Conservation (phyloP, 202 grass and related monocot genomes). For the Panicum hallii region DNA sequence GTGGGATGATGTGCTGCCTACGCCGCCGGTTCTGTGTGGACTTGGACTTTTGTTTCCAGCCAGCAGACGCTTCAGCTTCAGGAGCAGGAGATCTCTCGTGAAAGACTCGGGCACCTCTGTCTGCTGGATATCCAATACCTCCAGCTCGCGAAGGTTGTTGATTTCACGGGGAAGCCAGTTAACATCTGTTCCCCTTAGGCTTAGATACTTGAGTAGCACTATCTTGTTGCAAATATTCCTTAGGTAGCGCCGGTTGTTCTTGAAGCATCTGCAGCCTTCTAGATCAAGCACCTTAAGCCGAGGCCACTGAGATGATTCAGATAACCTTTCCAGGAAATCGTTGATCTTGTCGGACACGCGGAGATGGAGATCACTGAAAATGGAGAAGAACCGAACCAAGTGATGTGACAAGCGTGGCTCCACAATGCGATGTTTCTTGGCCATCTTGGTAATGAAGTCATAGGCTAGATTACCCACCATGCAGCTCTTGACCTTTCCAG, state of each 20-base stretch:
- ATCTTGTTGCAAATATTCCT: no score
- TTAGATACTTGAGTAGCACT: no score
- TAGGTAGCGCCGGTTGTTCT: no score
- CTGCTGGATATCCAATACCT: conserved; percentile 36
- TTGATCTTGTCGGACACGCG: neutral
- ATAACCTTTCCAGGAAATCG: no score
- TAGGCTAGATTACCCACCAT: neutral
- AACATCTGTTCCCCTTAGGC: no score
- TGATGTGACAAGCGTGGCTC: neutral
- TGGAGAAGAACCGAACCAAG: neutral
- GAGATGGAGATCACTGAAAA: no score
- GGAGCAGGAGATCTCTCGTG: neutral
- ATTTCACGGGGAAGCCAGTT: neutral
- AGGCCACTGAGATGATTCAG: no score
- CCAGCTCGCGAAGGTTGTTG: conserved; percentile 24
- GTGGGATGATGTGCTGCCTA: no score
- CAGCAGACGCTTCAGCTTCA: conserved; percentile 22
- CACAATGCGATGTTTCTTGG: neutral
- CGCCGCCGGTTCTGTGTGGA: neutral
- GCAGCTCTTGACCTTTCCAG: no score
- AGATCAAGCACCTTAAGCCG: conserved; percentile 8
- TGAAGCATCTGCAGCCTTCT: neutral
- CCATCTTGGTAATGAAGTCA: neutral
- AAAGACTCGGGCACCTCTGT: neutral
- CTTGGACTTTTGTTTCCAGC: neutral